Percentiles rank a stretch among this genome's conserved stretches.
Evolutionary conservation across 2,329 filamentous ascomycete species (phyloP).

Genomic region (Calonectria hongkongensis): DNA sequence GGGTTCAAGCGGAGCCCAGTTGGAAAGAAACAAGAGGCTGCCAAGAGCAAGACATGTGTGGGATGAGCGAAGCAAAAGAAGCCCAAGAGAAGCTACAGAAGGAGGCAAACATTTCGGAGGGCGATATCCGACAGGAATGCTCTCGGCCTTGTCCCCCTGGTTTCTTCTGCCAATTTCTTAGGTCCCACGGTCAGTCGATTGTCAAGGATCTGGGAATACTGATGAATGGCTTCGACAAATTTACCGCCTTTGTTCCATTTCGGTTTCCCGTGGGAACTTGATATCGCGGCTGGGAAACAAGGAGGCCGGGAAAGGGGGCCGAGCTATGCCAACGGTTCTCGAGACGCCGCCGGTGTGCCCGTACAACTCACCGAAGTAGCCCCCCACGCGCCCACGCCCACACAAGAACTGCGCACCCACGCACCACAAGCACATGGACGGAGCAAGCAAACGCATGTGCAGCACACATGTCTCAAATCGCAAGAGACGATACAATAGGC

Average conservation of each 20-base stretch:
- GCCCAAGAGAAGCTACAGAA: slow-evolving; percentile 30
- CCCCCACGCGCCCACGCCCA: slow-evolving; percentile 23
- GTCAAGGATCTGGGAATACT: slow-evolving; percentile 14
- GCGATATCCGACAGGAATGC: slow-evolving; percentile 20
- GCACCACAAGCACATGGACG: slow-evolving; percentile 29
- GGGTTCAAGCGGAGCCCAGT: slow-evolving; percentile 26
- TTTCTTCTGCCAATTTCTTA: not conserved
- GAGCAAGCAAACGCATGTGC: slow-evolving; percentile 24
- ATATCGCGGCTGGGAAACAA: not conserved
- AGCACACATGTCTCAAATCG: slow-evolving; percentile 27
- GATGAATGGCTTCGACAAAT: not conserved
- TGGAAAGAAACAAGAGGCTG: slow-evolving; percentile 20
- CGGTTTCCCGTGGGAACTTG: not conserved
- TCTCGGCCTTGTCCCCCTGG: not conserved
- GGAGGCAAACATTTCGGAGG: slow-evolving; percentile 33
- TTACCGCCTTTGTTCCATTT: not conserved
- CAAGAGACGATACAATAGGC: slow-evolving; percentile 22
- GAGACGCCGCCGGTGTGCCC: slow-evolving; percentile 28
- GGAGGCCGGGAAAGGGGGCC: slow-evolving; percentile 11
- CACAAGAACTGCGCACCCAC: slow-evolving; percentile 20
- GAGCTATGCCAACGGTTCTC: slow-evolving; percentile 1
- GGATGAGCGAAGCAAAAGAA: slow-evolving; percentile 23
- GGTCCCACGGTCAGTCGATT: slow-evolving; percentile 8
- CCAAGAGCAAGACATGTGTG: slow-evolving; percentile 28
- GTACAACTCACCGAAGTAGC: slow-evolving; percentile 36